Conservation (phyloP, 2,329 filamentous ascomycete genomes). For the Lachnellula occidentalis region DNA sequence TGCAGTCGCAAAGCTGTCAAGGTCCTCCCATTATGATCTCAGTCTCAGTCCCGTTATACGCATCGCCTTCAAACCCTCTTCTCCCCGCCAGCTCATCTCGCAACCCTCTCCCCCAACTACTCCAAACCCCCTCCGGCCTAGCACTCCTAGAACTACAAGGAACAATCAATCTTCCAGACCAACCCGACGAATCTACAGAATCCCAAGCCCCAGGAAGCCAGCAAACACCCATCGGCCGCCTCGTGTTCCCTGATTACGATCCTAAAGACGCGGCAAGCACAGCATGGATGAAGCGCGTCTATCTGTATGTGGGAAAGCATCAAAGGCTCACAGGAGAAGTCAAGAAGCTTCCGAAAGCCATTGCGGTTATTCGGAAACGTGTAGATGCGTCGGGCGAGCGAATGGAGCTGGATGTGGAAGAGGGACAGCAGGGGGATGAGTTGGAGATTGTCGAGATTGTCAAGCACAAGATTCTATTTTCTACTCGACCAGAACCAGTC, state of each 20-base stretch:
- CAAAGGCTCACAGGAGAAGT: conserved; percentile 87
- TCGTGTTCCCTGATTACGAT: conserved; percentile 74
- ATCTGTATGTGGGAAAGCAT: conserved; percentile 82
- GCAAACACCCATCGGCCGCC: conserved; percentile 57
- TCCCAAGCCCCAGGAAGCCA: conserved; percentile 21
- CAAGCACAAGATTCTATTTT: conserved; percentile 82
- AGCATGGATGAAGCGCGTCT: conserved; percentile 84
- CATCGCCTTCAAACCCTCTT: background rate
- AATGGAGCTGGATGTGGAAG: background rate
- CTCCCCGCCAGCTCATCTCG: background rate
- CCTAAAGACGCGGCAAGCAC: conserved; percentile 49
- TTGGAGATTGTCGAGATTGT: conserved; percentile 85
- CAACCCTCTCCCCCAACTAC: conserved; percentile 66
- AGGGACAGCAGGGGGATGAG: conserved; percentile 38
- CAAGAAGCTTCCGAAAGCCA: conserved; percentile 72
- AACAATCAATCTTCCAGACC: conserved; percentile 68
- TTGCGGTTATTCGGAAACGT: conserved; percentile 69
- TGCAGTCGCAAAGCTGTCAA: background rate
- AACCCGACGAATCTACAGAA: conserved; percentile 24
- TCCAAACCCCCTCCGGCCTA: conserved; percentile 84
- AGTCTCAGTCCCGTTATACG: background rate
- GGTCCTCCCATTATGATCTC: background rate
- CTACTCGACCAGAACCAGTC: conserved; percentile 78
- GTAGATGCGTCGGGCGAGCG: conserved; percentile 1
- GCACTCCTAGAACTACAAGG: conserved; percentile 92